Percentiles rank a stretch among this genome's conserved stretches.
phyloP scores from a whole-genome alignment of 1,284 basidiomycete genomes.

The Cutaneotrichosporon cavernicola region DNA sequence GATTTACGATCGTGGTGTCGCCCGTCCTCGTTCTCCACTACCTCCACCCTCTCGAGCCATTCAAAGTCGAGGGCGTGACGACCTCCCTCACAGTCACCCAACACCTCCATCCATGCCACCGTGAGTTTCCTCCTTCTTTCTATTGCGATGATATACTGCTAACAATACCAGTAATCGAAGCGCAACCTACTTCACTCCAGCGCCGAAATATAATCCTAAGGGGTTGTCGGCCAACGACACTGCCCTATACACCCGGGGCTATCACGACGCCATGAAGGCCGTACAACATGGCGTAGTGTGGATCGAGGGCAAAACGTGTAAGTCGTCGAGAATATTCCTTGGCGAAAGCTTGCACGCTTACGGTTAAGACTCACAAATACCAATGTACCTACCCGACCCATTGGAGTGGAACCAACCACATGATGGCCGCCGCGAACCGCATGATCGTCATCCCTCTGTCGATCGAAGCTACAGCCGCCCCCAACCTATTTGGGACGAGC shows the following conservation, averaged over 20 bases:
- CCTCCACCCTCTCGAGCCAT: not conserved
- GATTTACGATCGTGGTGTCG: not conserved
- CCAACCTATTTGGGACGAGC: not conserved
- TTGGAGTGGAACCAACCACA: not conserved
- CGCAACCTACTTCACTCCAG: conserved; percentile 15
- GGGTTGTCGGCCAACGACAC: not conserved
- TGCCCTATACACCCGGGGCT: conserved; percentile 14
- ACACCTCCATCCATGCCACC: not conserved
- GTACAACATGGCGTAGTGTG: conserved; percentile 16
- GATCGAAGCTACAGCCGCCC: not conserved
- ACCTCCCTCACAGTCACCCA: not conserved
- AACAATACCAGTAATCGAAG: not conserved
- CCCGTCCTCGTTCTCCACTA: not conserved
- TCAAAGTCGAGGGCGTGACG: conserved; percentile 1
- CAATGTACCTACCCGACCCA: conserved; percentile 1
- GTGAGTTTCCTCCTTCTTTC: not conserved
- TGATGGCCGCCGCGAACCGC: not conserved
- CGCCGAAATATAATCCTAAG: not conserved
- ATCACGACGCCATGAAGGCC: conserved; percentile 17
- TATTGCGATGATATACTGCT: not conserved
- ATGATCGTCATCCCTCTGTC: not conserved
- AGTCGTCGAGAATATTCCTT: conserved; percentile 8
- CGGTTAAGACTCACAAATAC: conserved; percentile 1
- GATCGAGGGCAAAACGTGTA: conserved; percentile 17
- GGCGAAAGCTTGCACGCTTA: not conserved